phyloP scores from a whole-genome alignment of 305 asterid genomes.

The Coffea humblotiana region DNA sequence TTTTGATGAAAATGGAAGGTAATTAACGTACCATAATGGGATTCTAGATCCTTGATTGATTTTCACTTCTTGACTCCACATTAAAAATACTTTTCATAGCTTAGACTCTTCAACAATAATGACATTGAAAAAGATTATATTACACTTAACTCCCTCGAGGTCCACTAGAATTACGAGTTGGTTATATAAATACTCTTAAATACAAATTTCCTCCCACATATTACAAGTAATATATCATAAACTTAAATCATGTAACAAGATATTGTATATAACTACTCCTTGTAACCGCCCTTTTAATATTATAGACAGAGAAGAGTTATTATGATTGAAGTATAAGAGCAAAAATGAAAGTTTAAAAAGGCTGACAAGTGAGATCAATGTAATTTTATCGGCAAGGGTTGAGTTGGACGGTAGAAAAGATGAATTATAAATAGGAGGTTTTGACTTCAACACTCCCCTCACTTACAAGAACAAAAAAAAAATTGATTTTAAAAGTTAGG shows the following conservation, averaged over 20 bases:
- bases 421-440: too few species aligned
- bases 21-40: too few species aligned
- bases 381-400: too few species aligned
- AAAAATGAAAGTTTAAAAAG: not conserved
- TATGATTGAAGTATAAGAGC: not conserved
- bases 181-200: not conserved
- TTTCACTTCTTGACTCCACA: not conserved
- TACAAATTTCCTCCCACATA: not conserved
- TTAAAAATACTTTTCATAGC: too few species aligned
- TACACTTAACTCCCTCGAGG: not conserved
- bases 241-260: not conserved
- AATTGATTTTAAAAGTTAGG: not conserved
- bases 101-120: too few species aligned
- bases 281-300: not conserved
- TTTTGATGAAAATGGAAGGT: too few species aligned
- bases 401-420: too few species aligned
- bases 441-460: too few species aligned
- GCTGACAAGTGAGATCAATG: too few species aligned
- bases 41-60: too few species aligned
- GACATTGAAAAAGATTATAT: not conserved
- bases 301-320: too few species aligned
- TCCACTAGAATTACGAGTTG: not conserved
- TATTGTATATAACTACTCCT: not conserved
- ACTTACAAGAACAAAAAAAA: too few species aligned
- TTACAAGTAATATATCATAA: not conserved